These are phyloP conservation scores for Chlamydomonas reinhardtii DNA, from an alignment of 163 green algal genomes.

Conservation along the genomic window DNA sequence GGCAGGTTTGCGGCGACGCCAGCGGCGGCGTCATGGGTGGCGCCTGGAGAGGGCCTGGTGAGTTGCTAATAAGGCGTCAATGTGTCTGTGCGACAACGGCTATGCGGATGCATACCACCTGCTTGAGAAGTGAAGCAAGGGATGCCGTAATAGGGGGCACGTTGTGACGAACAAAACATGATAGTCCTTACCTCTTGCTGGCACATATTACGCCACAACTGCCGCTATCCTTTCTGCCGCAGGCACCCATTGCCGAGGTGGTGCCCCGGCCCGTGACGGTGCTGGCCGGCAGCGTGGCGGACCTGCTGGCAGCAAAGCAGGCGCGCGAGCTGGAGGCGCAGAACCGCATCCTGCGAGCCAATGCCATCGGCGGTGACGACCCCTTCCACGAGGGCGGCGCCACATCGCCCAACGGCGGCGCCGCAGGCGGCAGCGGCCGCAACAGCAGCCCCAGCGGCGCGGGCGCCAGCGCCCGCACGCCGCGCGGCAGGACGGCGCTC, in stretches of 20 bases:
- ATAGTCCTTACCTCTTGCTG: no score
- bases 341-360: slow-evolving; percentile 21
- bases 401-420: background rate
- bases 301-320: slow-evolving; percentile 43
- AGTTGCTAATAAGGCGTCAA: no score
- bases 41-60: background rate
- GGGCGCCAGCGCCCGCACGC: background rate
- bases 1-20: no score
- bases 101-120: no score
- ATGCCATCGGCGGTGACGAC: background rate
- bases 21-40: no score
- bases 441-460: slow-evolving; percentile 6
- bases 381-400: no score
- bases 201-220: no score
- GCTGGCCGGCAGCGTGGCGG: slow-evolving; percentile 30
- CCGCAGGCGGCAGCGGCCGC: background rate
- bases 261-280: slow-evolving; percentile 50
- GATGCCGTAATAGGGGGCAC: no score
- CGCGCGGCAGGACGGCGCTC: background rate
- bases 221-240: no score
- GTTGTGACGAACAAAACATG: no score
- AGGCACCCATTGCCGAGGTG: slow-evolving; percentile 1
- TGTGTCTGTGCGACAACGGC: no score
- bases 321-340: slow-evolving; percentile 16
- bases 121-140: no score